phyloP scores from a whole-genome alignment of 163 green algal genomes.

The Picocystis sp. region DNA sequence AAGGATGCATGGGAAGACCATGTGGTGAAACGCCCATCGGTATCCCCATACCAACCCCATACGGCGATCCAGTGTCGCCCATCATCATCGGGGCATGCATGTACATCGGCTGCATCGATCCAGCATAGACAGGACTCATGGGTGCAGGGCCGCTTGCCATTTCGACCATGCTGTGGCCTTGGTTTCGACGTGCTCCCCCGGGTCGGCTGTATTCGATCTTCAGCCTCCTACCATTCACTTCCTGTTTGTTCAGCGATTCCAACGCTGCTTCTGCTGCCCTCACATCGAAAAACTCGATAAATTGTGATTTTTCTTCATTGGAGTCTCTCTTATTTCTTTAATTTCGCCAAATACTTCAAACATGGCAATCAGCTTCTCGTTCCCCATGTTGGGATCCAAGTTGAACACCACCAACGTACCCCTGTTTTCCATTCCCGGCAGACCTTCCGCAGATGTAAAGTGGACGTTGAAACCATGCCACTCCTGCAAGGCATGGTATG shows the following conservation, averaged over 20 bases:
- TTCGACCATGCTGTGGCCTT: too few species aligned
- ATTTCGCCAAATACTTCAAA: constrained; percentile 73
- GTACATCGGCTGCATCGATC: too few species aligned
- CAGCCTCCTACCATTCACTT: constrained; percentile 19
- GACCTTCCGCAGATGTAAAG: too few species aligned
- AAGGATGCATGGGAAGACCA: too few species aligned
- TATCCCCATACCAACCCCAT: too few species aligned
- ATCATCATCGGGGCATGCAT: too few species aligned
- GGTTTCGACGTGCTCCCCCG: constrained; percentile 1
- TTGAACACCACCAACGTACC: constrained; percentile 68
- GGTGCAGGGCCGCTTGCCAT: too few species aligned
- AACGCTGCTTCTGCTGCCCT: constrained; percentile 48
- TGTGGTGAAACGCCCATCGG: too few species aligned
- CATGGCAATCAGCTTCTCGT: constrained; percentile 52
- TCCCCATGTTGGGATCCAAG: constrained; percentile 40
- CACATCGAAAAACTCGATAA: constrained; percentile 81
- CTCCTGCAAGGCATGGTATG: too few species aligned
- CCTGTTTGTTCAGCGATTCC: constrained; percentile 22
- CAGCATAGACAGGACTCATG: too few species aligned
- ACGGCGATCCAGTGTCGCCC: too few species aligned
- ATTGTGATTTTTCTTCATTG: constrained; percentile 44
- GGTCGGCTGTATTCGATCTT: constrained; percentile 26
- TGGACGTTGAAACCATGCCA: too few species aligned
- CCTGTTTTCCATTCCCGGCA: constrained; percentile 1
- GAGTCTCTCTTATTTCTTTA: constrained; percentile 32